phyloP scores from a whole-genome alignment of 257 asterid species.

The Dorcoceras hygrometricum region DNA sequence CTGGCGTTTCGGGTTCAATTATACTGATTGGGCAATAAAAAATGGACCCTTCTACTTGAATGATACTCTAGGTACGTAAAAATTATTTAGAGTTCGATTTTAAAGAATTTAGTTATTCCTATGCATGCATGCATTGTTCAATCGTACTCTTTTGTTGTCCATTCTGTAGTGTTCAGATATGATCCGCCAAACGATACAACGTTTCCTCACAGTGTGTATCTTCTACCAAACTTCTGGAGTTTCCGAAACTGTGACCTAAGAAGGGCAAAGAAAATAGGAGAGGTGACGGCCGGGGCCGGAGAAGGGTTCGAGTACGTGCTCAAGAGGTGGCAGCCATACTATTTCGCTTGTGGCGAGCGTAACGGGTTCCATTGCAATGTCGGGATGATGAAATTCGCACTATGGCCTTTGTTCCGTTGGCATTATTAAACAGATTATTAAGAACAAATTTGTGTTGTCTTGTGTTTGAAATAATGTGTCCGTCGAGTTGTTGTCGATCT shows the following conservation, averaged over 20 bases:
- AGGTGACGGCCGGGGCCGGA: conserved; percentile 45
- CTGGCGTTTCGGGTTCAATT: conserved; percentile 71
- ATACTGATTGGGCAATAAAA: conserved; percentile 63
- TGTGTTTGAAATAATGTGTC: neutral
- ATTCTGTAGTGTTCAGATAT: conserved; percentile 55
- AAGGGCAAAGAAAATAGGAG: conserved; percentile 50
- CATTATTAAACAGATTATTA: conserved; percentile 9
- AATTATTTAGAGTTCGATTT: no score
- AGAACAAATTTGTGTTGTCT: conserved; percentile 12
- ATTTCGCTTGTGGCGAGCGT: conserved; percentile 64
- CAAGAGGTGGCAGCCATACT: conserved; percentile 56
- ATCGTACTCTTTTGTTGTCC: neutral
- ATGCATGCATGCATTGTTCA: no score
- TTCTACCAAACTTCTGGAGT: conserved; percentile 58
- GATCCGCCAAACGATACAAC: conserved; percentile 65
- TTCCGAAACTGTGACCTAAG: conserved; percentile 56
- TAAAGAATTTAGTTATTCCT: no score
- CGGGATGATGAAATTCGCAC: conserved; percentile 70
- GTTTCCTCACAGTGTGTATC: conserved; percentile 58
- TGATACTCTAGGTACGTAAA: conserved; percentile 47
- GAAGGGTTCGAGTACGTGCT: conserved; percentile 61
- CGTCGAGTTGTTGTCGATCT: no score
- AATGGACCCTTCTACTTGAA: conserved; percentile 57
- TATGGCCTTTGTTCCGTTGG: conserved; percentile 59
- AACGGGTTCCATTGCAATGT: conserved; percentile 58